Evolutionary conservation across 2,329 filamentous ascomycete species (phyloP).

Genomic region (Sphaerostilbella broomeana): DNA sequence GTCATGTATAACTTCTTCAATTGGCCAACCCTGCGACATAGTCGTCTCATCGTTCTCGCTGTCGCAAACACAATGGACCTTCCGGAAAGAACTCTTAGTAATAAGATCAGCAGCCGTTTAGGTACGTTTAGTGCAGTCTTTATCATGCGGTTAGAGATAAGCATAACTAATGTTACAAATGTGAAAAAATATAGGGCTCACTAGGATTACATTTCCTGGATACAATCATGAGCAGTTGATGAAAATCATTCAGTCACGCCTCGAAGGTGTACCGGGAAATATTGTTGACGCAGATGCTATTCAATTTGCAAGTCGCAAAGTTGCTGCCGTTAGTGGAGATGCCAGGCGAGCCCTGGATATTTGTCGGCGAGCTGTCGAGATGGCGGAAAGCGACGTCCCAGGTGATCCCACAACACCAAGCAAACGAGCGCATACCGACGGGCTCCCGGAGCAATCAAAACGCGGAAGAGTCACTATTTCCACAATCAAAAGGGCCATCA

Average conservation of each 20-base stretch:
- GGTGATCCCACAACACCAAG: slow-evolving; percentile 54
- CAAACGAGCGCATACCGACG: slow-evolving; percentile 36
- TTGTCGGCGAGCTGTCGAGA: slow-evolving; percentile 87
- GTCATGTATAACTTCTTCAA: slow-evolving; percentile 99
- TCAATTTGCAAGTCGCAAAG: slow-evolving; percentile 93
- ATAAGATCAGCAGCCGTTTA: slow-evolving; percentile 92
- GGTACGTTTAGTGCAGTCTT: slow-evolving; percentile 31
- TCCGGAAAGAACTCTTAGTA: slow-evolving; percentile 89
- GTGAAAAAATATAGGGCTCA: slow-evolving; percentile 49
- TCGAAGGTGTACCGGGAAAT: slow-evolving; percentile 79
- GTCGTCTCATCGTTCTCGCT: slow-evolving; percentile 87
- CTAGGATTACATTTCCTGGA: slow-evolving; percentile 91
- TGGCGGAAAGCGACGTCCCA: slow-evolving; percentile 68
- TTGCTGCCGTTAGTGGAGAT: slow-evolving; percentile 92
- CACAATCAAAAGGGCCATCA: slow-evolving; percentile 89
- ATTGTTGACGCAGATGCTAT: slow-evolving; percentile 90
- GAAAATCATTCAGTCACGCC: slow-evolving; percentile 91
- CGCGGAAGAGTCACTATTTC: slow-evolving; percentile 72
- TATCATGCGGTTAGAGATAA: not conserved
- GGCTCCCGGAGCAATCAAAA: slow-evolving; percentile 22
- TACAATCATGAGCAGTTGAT: slow-evolving; percentile 97
- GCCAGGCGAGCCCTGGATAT: slow-evolving; percentile 90
- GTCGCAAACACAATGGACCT: slow-evolving; percentile 99
- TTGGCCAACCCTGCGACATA: slow-evolving; percentile 89
- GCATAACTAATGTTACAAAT: not conserved